These are phyloP conservation scores for Wickerhamomyces chaumierensis DNA, from an alignment of 805 yeast species.

Conservation along the genomic window DNA sequence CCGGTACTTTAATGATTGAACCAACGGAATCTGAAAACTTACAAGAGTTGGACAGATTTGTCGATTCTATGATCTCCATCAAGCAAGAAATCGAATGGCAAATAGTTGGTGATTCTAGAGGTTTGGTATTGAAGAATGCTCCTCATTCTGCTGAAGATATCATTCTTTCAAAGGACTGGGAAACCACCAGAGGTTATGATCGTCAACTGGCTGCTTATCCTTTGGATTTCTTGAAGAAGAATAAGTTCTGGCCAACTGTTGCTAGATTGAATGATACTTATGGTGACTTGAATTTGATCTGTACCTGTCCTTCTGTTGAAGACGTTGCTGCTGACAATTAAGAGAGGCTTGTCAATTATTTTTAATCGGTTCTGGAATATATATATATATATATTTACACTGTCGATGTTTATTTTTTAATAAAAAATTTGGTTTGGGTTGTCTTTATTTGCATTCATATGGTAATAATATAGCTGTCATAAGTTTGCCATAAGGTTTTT, in stretches of 20 bases:
- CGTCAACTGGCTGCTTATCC: conserved; percentile 94
- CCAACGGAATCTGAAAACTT: conserved; percentile 93
- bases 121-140: conserved; percentile 70
- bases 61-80: conserved; percentile 76
- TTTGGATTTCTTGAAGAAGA: conserved; percentile 52
- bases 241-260: conserved; percentile 94
- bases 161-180: conserved; percentile 63
- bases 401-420: no score
- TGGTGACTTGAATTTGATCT: conserved; percentile 85
- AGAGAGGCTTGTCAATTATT: no score
- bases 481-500: no score
- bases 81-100: conserved; percentile 71
- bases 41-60: conserved; percentile 82
- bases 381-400: no score
- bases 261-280: conserved; percentile 88
- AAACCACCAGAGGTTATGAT: conserved; percentile 73
- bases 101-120: conserved; percentile 53
- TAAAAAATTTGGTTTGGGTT: no score
- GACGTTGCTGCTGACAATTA: conserved; percentile 36
- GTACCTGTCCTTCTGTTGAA: conserved; percentile 87
- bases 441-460: no score
- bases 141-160: conserved; percentile 87
- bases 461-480: no score
- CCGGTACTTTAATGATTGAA: conserved; percentile 95
- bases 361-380: no score